phyloP scores from a whole-genome alignment of 805 yeast genomes.

The Kluyveromyces dobzhanskii region DNA sequence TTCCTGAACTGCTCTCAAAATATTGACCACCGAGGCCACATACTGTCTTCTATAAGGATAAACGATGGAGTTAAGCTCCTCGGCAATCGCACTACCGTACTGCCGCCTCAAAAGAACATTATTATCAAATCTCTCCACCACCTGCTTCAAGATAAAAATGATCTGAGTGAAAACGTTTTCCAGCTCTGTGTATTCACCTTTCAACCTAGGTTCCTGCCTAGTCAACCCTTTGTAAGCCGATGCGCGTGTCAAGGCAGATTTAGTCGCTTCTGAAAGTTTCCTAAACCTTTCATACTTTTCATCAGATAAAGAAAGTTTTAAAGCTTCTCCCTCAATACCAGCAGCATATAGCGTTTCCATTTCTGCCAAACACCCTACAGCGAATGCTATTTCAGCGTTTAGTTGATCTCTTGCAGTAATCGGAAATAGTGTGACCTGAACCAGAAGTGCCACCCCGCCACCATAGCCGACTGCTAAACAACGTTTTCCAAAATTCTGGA shows the following conservation, averaged over 20 bases:
- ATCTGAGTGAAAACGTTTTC: conserved; percentile 36
- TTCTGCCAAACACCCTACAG: conserved; percentile 33
- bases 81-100: conserved; percentile 40
- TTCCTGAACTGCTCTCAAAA: conserved; percentile 35
- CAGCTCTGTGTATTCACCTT: conserved; percentile 36
- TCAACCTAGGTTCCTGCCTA: conserved; percentile 40
- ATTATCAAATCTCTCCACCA: conserved; percentile 40
- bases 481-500: conserved; percentile 39
- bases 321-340: conserved; percentile 33
- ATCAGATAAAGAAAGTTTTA: conserved; percentile 22
- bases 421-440: conserved; percentile 40
- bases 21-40: conserved; percentile 33
- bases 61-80: conserved; percentile 34
- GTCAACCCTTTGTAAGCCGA: conserved; percentile 33
- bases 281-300: conserved; percentile 27
- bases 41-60: conserved; percentile 38
- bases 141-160: conserved; percentile 37
- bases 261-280: conserved; percentile 31
- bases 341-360: conserved; percentile 33
- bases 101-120: conserved; percentile 34
- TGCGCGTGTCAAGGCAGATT: conserved; percentile 34
- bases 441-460: conserved; percentile 38
- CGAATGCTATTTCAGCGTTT: conserved; percentile 33
- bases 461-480: conserved; percentile 45
- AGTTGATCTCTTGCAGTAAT: conserved; percentile 40